Evolutionary conservation across 495 filamentous ascomycete genomes (phyloP).

Genomic region (Annulohypoxylon maeteangense): DNA sequence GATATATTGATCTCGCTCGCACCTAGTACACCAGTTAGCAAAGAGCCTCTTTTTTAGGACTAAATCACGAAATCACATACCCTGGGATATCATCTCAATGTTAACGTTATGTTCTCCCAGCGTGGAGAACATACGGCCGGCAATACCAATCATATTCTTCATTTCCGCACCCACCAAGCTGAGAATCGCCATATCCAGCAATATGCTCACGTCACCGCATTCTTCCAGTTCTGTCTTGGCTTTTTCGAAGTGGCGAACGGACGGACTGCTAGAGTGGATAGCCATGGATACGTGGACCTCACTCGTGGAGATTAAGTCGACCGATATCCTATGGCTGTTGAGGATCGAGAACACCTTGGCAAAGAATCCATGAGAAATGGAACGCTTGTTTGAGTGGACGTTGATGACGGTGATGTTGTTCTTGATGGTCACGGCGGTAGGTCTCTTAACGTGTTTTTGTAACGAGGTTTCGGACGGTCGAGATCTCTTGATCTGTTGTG

Average conservation of each 20-base stretch:
- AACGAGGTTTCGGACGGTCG: slow-evolving; percentile 56
- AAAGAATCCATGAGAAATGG: slow-evolving; percentile 88
- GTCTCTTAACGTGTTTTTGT: slow-evolving; percentile 69
- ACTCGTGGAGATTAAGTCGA: slow-evolving; percentile 91
- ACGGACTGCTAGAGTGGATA: slow-evolving; percentile 79
- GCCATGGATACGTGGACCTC: slow-evolving; percentile 98
- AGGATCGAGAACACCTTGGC: slow-evolving; percentile 89
- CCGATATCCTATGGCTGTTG: slow-evolving; percentile 79
- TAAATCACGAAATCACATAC: slow-evolving; percentile 58
- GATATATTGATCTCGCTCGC: slow-evolving; percentile 99
- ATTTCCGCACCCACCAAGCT: slow-evolving; percentile 92
- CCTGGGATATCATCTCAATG: slow-evolving; percentile 98
- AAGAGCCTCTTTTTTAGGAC: not conserved
- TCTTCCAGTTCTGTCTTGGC: slow-evolving; percentile 75
- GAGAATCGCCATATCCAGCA: slow-evolving; percentile 89
- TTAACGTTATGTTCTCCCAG: slow-evolving; percentile 89
- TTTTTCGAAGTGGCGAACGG: slow-evolving; percentile 69
- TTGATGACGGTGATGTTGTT: slow-evolving; percentile 91
- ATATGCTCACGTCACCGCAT: slow-evolving; percentile 86
- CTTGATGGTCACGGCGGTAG: slow-evolving; percentile 97
- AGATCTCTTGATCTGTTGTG: slow-evolving; percentile 57
- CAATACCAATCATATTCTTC: slow-evolving; percentile 93
- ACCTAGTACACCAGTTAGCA: slow-evolving; percentile 64
- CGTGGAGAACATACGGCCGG: slow-evolving; percentile 88
- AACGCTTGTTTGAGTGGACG: slow-evolving; percentile 90